A percentile compares a stretch with the other conserved stretches of the same genome.
These are phyloP conservation scores for Solanum chiquidenum DNA, from an alignment of 257 asterid genomes.

Conservation along the genomic window DNA sequence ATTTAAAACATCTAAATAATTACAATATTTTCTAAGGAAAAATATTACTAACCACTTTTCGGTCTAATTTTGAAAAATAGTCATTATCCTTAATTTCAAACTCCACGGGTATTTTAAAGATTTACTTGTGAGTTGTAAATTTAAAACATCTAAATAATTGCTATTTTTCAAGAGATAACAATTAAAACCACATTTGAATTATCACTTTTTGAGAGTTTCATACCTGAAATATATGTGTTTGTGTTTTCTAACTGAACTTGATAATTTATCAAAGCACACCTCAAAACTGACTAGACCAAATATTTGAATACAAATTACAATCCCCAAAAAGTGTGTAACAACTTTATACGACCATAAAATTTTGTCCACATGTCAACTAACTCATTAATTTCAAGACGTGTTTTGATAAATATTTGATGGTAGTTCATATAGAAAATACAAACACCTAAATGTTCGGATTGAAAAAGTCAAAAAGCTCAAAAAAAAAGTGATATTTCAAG, in stretches of 20 bases:
- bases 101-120: neutral
- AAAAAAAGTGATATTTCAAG: neutral
- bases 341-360: neutral
- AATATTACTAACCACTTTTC: no score
- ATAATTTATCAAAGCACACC: neutral
- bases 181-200: no score
- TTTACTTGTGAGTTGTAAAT: neutral
- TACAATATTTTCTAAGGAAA: no score
- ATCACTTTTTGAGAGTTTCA: neutral
- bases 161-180: neutral
- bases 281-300: neutral
- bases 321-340: neutral
- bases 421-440: no score
- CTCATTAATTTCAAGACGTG: neutral
- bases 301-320: neutral
- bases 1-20: no score
- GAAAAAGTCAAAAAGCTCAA: no score
- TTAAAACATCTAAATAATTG: no score
- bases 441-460: no score
- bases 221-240: neutral
- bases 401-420: neutral
- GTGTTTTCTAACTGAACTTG: neutral
- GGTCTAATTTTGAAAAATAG: no score
- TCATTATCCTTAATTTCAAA: neutral
- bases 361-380: neutral